Evolutionary conservation across 1,139 yeast species (phyloP), one percentile per base, ranked within the genome.

Genomic region (Kazachstania sp.): DNA sequence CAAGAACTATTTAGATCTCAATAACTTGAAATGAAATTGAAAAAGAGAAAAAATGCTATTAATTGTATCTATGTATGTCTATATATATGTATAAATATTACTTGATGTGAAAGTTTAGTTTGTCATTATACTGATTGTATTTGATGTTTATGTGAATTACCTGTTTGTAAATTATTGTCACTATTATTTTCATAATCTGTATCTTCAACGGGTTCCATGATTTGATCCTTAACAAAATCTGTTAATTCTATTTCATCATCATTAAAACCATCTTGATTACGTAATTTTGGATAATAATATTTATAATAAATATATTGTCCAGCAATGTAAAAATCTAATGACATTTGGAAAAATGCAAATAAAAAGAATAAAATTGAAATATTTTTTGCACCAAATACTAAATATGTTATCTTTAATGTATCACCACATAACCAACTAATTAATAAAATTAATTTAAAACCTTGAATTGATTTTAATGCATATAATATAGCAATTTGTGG

Each of bases 341-440:
- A 60, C 77, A 86, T 85, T 68, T 88, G 97, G 61, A 87, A 82
- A 39, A 83, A 66, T 0, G 92, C 95, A 51, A 95, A 94, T 48
- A 81, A 59, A 35, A 86, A 72, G 63, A 88, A 88, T 39, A 87
- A 75, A 6, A 71, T 58, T 9, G 92, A 81, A 26, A 86, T 78
- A 54, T 82, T 75, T 47, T 74, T 74, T 1, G 95, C 84, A 11
- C 95, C 94, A 62, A 73, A 82, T 13, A 83, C 57, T 49, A 87
- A 71, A 62, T 85, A 87, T 44, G 81, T 70, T 37, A 88, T 74
- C 62, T 88, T 88, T 37, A 87, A 77, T 41, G 83, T 69, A 66
- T 88, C 97, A 45, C 97, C 96, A 51, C 92, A 83, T 9, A 88
- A 70, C 97, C 97, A 88, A 57, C 92, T 83, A 30, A 86, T 68